Percentiles rank a stretch among this genome's conserved stretches.
phyloP scores from a whole-genome alignment of 2,329 filamentous ascomycete species.

The Zasmidium angulare region DNA sequence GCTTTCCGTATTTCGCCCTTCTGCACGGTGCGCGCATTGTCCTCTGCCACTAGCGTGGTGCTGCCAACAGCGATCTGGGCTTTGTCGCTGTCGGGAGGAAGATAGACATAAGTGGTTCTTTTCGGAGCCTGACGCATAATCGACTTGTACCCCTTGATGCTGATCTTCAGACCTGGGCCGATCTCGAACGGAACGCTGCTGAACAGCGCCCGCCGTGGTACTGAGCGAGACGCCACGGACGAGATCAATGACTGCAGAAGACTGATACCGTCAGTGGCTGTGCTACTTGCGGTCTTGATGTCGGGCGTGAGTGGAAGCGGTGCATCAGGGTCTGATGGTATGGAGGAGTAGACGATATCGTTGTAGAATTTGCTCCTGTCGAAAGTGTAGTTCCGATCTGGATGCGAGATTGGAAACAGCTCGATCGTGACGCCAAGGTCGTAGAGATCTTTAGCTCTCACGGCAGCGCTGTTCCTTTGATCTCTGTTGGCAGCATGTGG shows the following conservation, averaged over 20 bases:
- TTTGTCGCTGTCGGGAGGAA: slow-evolving; percentile 69
- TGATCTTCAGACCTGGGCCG: slow-evolving; percentile 79
- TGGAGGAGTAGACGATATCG: slow-evolving; percentile 82
- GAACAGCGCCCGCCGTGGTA: slow-evolving; percentile 81
- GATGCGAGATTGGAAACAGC: slow-evolving; percentile 80
- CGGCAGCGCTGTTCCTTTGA: slow-evolving; percentile 72
- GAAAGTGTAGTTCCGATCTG: slow-evolving; percentile 63
- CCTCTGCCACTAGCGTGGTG: slow-evolving; percentile 73
- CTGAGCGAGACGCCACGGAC: slow-evolving; percentile 87
- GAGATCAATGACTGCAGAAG: slow-evolving; percentile 78
- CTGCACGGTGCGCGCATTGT: slow-evolving; percentile 73
- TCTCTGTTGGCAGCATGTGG: slow-evolving; percentile 74
- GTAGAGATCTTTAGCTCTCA: slow-evolving; percentile 90
- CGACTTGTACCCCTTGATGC: slow-evolving; percentile 89
- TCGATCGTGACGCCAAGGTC: slow-evolving; percentile 91
- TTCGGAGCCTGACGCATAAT: slow-evolving; percentile 80
- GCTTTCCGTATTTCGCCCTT: slow-evolving; percentile 84
- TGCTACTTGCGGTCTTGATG: slow-evolving; percentile 58
- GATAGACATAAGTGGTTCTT: slow-evolving; percentile 82
- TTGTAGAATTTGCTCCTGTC: slow-evolving; percentile 88
- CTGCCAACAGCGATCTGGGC: slow-evolving; percentile 75
- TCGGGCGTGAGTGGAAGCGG: slow-evolving; percentile 53
- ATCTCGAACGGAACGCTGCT: slow-evolving; percentile 85
- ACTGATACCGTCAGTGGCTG: slow-evolving; percentile 72
- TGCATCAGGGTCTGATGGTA: slow-evolving; percentile 69